These are phyloP conservation scores for Aspergillus novofumigatus DNA, from an alignment of 2,329 filamentous ascomycete genomes.

Conservation along the genomic window DNA sequence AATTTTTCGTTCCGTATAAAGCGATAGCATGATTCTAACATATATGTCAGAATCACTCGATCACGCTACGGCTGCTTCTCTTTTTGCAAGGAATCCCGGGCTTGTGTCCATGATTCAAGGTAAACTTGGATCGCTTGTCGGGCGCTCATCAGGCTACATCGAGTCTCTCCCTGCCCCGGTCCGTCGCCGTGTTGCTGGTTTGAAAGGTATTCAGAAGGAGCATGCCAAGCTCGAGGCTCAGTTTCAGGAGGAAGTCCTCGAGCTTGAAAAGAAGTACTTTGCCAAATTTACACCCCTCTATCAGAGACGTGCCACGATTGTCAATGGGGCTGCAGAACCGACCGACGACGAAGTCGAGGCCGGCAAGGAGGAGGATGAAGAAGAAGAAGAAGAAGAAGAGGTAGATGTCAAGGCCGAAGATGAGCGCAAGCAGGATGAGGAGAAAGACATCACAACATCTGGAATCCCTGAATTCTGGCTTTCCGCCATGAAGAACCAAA, in stretches of 20 bases:
- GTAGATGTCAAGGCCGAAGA: slow-evolving; percentile 58
- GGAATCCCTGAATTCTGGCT: slow-evolving; percentile 99
- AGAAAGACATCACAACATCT: slow-evolving; percentile 49
- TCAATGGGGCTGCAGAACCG: slow-evolving; percentile 83
- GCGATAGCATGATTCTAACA: slow-evolving; percentile 15
- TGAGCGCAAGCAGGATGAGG: slow-evolving; percentile 45
- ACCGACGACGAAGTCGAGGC: slow-evolving; percentile 81
- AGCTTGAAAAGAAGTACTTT: slow-evolving; percentile 99
- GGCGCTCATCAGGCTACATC: slow-evolving; percentile 94
- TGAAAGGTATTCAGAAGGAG: slow-evolving; percentile 98
- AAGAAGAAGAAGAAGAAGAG: slow-evolving; percentile 48
- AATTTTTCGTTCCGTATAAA: slow-evolving; percentile 28
- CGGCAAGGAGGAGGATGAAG: slow-evolving; percentile 75
- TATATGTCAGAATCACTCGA: slow-evolving; percentile 74
- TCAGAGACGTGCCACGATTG: slow-evolving; percentile 85
- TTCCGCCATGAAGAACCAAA: slow-evolving; percentile 99
- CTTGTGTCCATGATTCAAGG: slow-evolving; percentile 97
- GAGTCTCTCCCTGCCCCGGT: slow-evolving; percentile 88
- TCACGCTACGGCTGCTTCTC: slow-evolving; percentile 76
- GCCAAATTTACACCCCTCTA: slow-evolving; percentile 98
- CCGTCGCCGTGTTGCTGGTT: slow-evolving; percentile 85
- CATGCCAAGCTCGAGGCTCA: slow-evolving; percentile 97
- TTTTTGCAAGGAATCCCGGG: slow-evolving; percentile 93
- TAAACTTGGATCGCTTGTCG: slow-evolving; percentile 87
- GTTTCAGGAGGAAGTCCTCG: slow-evolving; percentile 96